Evolutionary conservation across 371 early-diverging fungal species (phyloP).

Genomic region (Mucor plumbeus): DNA sequence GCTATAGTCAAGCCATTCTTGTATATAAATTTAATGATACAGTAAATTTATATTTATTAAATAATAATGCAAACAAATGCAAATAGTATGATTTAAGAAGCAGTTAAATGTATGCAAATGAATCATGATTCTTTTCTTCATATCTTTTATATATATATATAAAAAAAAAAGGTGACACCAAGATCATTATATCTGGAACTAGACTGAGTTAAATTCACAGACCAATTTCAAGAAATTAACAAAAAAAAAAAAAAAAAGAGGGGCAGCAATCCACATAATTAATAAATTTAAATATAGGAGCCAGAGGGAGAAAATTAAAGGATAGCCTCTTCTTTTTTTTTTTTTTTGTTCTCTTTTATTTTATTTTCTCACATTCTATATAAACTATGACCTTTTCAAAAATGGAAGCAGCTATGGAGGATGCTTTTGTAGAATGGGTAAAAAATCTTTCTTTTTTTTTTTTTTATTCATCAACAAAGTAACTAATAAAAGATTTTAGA

Average conservation of each 20-base stretch:
- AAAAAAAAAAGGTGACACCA: constrained; percentile 4
- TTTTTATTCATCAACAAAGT: background rate
- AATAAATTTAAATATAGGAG: constrained; percentile 6
- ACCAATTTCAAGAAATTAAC: background rate
- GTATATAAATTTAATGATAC: too few species aligned
- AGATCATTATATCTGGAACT: background rate
- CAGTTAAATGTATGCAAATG: background rate
- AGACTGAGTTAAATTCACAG: constrained; percentile 3
- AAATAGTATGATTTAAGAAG: background rate
- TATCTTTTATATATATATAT: too few species aligned
- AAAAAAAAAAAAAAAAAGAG: constrained; percentile 12
- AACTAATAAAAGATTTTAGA: constrained; percentile 44
- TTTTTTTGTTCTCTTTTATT: constrained; percentile 1
- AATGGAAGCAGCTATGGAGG: constrained; percentile 58
- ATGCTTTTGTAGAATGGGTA: constrained; percentile 65
- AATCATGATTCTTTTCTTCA: background rate
- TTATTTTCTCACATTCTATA: background rate
- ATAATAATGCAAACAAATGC: background rate
- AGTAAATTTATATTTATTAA: background rate
- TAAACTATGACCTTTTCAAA: constrained; percentile 49
- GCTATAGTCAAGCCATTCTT: background rate
- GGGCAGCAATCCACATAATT: constrained; percentile 10
- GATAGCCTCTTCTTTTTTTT: background rate
- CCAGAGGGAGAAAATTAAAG: background rate
- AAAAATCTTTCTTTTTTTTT: background rate